These are phyloP conservation scores for Piedraia hortae DNA, from an alignment of 2,329 filamentous ascomycete species.

Conservation along the genomic window DNA sequence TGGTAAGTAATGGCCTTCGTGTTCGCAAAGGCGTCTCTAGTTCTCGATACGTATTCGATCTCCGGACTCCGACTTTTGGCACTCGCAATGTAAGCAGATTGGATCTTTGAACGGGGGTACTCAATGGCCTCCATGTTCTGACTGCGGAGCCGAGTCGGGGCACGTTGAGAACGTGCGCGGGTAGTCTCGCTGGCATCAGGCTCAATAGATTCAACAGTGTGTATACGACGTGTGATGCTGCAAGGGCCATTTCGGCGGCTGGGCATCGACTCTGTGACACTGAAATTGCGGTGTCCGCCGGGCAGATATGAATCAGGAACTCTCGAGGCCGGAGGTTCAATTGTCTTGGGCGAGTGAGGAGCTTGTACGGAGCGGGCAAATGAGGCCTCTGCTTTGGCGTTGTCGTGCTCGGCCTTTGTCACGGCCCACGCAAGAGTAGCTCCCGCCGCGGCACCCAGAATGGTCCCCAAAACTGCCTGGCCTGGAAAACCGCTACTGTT, in stretches of 20 bases:
- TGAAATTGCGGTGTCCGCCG: slow-evolving; percentile 8
- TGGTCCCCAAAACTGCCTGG: slow-evolving; percentile 30
- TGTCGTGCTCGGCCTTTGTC: slow-evolving; percentile 29
- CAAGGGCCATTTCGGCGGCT: slow-evolving; percentile 6
- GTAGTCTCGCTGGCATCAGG: too few species aligned
- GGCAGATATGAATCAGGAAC: slow-evolving; percentile 10
- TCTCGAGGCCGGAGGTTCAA: slow-evolving; percentile 1
- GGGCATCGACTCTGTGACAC: slow-evolving; percentile 9
- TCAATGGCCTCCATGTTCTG: slow-evolving; percentile 7
- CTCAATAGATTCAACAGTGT: slow-evolving; percentile 17
- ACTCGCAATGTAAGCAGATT: too few species aligned
- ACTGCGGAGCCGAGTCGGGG: too few species aligned
- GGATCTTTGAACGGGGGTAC: too few species aligned
- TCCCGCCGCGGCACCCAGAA: slow-evolving; percentile 54
- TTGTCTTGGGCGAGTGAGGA: too few species aligned
- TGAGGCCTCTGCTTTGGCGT: slow-evolving; percentile 16
- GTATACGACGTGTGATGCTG: slow-evolving; percentile 6
- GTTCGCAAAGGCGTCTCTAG: too few species aligned
- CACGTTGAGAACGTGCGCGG: too few species aligned
- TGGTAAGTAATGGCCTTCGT: too few species aligned
- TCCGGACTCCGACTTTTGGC: too few species aligned
- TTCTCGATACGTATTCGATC: too few species aligned
- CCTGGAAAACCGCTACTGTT: slow-evolving; percentile 3
- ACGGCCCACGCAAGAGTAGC: slow-evolving; percentile 53
- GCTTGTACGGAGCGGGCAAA: slow-evolving; percentile 2